Percentiles rank a stretch among this genome's conserved stretches.
These are phyloP conservation scores for Casuarina glauca DNA, from an alignment of 306 rosid genomes.

Conservation along the genomic window DNA sequence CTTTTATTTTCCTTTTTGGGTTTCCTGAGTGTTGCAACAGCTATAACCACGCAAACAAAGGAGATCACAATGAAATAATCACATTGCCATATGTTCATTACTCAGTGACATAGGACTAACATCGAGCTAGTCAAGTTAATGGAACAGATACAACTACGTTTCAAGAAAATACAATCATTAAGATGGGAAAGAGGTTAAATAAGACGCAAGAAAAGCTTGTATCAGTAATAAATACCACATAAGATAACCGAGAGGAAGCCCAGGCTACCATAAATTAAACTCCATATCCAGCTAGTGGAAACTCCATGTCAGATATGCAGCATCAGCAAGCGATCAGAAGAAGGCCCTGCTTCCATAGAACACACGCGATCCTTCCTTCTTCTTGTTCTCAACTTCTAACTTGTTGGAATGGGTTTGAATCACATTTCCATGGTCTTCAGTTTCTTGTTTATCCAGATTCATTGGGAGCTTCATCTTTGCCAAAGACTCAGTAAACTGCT, in stretches of 20 bases:
- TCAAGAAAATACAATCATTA: constrained; percentile 13
- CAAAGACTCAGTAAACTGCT: constrained; percentile 79
- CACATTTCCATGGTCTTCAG: constrained; percentile 46
- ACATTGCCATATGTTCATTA: background rate
- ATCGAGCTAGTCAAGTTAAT: background rate
- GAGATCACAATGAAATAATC: background rate
- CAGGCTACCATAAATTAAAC: constrained; percentile 20
- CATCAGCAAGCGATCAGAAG: constrained; percentile 48
- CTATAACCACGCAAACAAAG: constrained; percentile 6
- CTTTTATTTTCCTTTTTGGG: too few relatives aligned
- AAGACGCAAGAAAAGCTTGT: constrained; percentile 1
- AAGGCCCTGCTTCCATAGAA: constrained; percentile 88
- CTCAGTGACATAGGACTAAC: background rate
- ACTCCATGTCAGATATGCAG: constrained; percentile 21
- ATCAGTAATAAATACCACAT: constrained; percentile 23
- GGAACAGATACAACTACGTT: background rate
- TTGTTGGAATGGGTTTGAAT: constrained; percentile 47
- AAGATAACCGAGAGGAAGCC: constrained; percentile 22
- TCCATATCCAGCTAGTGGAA: constrained; percentile 19
- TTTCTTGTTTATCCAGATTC: constrained; percentile 62
- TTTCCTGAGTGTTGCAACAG: background rate
- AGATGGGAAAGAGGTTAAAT: background rate
- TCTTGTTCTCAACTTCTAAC: constrained; percentile 55
- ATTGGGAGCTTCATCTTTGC: constrained; percentile 90
- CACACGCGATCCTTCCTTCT: constrained; percentile 77